Percentiles rank a stretch among this genome's conserved stretches.
Conservation (phyloP, 192 early-diverging fungal species). For the Phycomyces nitens region DNA sequence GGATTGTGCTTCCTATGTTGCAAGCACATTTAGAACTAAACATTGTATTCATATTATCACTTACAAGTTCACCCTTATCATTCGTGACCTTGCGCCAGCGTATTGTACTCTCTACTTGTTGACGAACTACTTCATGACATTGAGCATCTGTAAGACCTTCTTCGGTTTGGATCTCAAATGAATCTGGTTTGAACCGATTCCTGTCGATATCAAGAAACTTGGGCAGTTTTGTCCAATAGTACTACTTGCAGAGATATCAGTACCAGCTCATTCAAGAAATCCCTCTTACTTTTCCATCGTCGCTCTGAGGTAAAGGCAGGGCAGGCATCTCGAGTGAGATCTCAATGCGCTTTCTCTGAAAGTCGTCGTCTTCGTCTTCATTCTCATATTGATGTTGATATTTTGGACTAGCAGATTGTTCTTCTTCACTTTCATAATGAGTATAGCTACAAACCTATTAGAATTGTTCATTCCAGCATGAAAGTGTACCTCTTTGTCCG, state of each 20-base stretch:
- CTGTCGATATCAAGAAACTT: slow-evolving; percentile 65
- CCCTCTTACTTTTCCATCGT: slow-evolving; percentile 23
- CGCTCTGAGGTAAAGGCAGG: slow-evolving; percentile 24
- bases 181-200: slow-evolving; percentile 57
- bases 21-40: neutral
- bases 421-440: slow-evolving; percentile 2
- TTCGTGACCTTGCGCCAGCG: slow-evolving; percentile 64
- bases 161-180: slow-evolving; percentile 41
- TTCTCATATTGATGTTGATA: slow-evolving; percentile 8
- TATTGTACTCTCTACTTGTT: slow-evolving; percentile 67
- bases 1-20: slow-evolving; percentile 55
- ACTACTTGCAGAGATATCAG: slow-evolving; percentile 13
- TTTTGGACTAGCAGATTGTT: neutral
- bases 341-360: slow-evolving; percentile 23
- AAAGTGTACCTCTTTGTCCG: neutral
- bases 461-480: neutral
- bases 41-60: no score
- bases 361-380: slow-evolving; percentile 20
- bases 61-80: slow-evolving; percentile 31
- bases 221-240: slow-evolving; percentile 57
- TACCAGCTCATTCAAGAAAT: neutral
- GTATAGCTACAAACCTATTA: neutral
- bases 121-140: slow-evolving; percentile 40
- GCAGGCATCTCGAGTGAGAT: slow-evolving; percentile 20
- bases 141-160: slow-evolving; percentile 41